phyloP scores from a whole-genome alignment of 2,329 filamentous ascomycete genomes.

The Periconia digitata region DNA sequence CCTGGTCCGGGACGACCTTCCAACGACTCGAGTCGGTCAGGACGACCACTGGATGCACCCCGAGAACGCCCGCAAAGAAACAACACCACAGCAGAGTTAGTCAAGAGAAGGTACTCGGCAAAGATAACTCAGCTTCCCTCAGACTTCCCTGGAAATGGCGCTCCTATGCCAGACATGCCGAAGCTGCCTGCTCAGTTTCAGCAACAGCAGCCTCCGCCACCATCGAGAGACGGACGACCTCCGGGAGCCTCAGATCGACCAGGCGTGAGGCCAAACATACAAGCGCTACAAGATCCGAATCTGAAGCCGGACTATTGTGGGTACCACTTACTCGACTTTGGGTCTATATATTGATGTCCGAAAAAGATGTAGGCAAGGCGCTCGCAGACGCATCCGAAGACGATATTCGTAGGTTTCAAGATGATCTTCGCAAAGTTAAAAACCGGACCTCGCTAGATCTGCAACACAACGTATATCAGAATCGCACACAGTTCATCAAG shows the following conservation, averaged over 20 bases:
- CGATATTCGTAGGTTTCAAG: conserved; percentile 81
- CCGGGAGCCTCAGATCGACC: conserved; percentile 54
- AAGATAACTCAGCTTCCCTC: conserved; percentile 78
- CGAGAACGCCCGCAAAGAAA: conserved; percentile 49
- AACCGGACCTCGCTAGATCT: conserved; percentile 77
- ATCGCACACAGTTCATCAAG: conserved; percentile 97
- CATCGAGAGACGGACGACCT: conserved; percentile 48
- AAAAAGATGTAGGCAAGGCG: conserved; percentile 63
- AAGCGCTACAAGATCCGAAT: conserved; percentile 76
- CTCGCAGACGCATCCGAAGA: conserved; percentile 84
- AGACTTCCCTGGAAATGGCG: conserved; percentile 64
- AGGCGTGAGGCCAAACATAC: conserved; percentile 71
- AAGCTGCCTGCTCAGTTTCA: conserved; percentile 63
- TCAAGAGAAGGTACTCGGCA: conserved; percentile 92
- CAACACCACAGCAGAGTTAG: conserved; percentile 71
- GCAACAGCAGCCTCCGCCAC: conserved; percentile 50
- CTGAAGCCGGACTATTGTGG: conserved; percentile 77
- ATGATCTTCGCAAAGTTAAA: conserved; percentile 74
- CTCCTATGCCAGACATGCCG: conserved; percentile 66
- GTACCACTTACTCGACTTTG: conserved; percentile 22
- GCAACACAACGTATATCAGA: conserved; percentile 95
- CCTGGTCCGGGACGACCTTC: conserved; percentile 41
- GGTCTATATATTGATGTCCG: conserved; percentile 5
- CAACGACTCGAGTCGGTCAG: conserved; percentile 41
- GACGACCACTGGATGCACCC: conserved; percentile 32